phyloP scores from a whole-genome alignment of 495 filamentous ascomycete genomes.

The Aspergillus nanangensis region DNA sequence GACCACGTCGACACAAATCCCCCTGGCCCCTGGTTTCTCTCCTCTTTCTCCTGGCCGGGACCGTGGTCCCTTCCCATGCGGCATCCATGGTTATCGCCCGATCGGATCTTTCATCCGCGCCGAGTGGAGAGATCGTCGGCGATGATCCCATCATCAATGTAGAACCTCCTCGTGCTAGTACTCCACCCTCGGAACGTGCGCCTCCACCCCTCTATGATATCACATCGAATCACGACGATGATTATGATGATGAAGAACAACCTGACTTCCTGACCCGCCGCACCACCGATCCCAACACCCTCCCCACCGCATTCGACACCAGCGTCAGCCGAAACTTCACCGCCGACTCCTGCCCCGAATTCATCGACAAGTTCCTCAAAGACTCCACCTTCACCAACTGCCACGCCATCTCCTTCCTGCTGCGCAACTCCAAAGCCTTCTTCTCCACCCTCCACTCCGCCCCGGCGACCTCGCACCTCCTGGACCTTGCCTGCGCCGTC shows the following conservation, averaged over 20 bases:
- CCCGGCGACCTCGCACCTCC: conserved; percentile 59
- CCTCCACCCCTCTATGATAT: not conserved
- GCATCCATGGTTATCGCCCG: not conserved
- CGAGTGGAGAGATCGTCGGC: not conserved
- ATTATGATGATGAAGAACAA: not conserved
- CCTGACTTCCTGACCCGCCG: not conserved
- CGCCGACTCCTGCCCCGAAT: conserved; percentile 53
- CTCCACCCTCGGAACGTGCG: not conserved
- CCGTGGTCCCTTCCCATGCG: not conserved
- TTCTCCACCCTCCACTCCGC: conserved; percentile 67
- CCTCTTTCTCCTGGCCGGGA: not conserved
- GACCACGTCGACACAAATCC: too few relatives aligned
- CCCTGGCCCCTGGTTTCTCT: too few relatives aligned
- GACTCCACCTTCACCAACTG: conserved; percentile 63
- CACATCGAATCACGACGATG: not conserved
- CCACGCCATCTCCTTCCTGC: conserved; percentile 68
- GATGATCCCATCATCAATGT: not conserved
- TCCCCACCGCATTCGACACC: conserved; percentile 71
- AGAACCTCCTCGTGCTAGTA: not conserved
- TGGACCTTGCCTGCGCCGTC: conserved; percentile 68
- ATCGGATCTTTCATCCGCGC: not conserved
- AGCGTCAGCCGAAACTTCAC: conserved; percentile 68
- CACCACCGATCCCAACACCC: conserved; percentile 18
- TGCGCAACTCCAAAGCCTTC: conserved; percentile 70
- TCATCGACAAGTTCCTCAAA: conserved; percentile 62